A percentile compares a stretch with the other conserved stretches of the same genome.
These are phyloP conservation scores for Lipomyces mesembrius DNA, from an alignment of 805 yeast genomes.

Conservation along the genomic window DNA sequence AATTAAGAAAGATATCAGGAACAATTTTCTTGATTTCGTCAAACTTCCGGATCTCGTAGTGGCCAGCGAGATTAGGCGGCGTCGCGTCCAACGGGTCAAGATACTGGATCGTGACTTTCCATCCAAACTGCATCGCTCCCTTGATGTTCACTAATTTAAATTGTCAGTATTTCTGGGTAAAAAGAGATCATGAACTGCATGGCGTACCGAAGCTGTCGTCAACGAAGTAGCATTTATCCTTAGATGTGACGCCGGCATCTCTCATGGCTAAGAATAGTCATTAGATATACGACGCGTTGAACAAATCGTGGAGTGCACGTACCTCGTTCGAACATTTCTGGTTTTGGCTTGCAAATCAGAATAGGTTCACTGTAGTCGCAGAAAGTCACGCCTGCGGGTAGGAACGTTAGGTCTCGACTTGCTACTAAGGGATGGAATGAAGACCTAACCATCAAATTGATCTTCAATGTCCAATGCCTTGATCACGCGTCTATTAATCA, in stretches of 20 bases:
- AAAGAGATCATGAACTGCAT: background rate
- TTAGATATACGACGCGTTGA: too few relatives aligned
- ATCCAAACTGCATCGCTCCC: slow-evolving; percentile 73
- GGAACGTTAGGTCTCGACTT: background rate
- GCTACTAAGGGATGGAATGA: background rate
- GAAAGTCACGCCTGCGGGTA: slow-evolving; percentile 58
- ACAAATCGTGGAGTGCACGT: background rate
- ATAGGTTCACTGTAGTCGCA: slow-evolving; percentile 76
- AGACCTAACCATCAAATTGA: slow-evolving; percentile 72
- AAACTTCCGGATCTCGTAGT: slow-evolving; percentile 61
- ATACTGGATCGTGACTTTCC: slow-evolving; percentile 71
- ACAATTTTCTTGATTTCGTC: slow-evolving; percentile 57
- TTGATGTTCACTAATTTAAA: slow-evolving; percentile 57
- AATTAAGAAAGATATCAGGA: slow-evolving; percentile 55
- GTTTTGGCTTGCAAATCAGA: slow-evolving; percentile 89
- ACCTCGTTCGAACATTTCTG: slow-evolving; percentile 65
- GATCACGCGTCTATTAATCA: slow-evolving; percentile 61
- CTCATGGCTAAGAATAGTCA: slow-evolving; percentile 47
- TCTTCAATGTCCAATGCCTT: slow-evolving; percentile 87
- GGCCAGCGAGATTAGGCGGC: slow-evolving; percentile 48
- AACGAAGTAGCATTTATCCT: slow-evolving; percentile 67
- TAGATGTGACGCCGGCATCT: slow-evolving; percentile 62
- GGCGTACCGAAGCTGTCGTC: slow-evolving; percentile 73
- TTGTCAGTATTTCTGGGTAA: slow-evolving; percentile 1
- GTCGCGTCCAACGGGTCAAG: slow-evolving; percentile 70